A percentile compares a stretch with the other conserved stretches of the same genome.
Evolutionary conservation across 371 early-diverging fungal species (phyloP).

Genomic region (Mortierella sp.): DNA sequence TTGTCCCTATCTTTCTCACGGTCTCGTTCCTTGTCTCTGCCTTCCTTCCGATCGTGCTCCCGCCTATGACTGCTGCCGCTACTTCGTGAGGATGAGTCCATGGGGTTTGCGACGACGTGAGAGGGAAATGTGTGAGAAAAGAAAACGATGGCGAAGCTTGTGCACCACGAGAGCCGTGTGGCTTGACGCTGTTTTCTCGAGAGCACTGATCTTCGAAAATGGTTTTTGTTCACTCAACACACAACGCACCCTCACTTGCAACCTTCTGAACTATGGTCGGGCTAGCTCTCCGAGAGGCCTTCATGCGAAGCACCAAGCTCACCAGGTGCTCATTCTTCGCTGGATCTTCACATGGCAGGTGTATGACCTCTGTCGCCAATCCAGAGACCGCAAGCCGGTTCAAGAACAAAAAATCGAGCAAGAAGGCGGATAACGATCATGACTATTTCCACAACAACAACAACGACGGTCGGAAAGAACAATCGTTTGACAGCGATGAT

Average conservation of each 20-base stretch:
- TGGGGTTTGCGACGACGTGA: background rate
- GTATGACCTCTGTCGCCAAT: background rate
- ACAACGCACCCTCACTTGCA: too few species aligned
- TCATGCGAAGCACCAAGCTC: background rate
- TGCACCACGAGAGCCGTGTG: too few species aligned
- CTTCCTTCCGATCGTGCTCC: conserved; percentile 18
- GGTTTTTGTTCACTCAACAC: background rate
- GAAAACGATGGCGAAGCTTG: too few species aligned
- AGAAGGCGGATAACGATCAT: background rate
- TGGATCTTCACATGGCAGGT: conserved; percentile 1
- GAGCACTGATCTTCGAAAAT: too few species aligned
- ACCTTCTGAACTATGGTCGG: conserved; percentile 4
- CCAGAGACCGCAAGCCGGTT: background rate
- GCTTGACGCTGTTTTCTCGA: too few species aligned
- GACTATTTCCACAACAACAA: background rate
- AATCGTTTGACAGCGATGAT: background rate
- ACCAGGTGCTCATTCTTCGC: background rate
- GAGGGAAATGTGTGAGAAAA: background rate
- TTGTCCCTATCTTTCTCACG: conserved; percentile 29
- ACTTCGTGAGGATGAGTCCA: conserved; percentile 41
- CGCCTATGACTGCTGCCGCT: conserved; percentile 21
- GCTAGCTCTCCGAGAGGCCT: background rate
- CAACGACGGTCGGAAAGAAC: background rate
- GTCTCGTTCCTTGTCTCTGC: conserved; percentile 11
- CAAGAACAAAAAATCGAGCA: too few species aligned